A percentile compares a stretch with the other conserved stretches of the same genome.
Evolutionary conservation across 208 protist species (phyloP).

Genomic region (Kentomonas sorsogonicus): DNA sequence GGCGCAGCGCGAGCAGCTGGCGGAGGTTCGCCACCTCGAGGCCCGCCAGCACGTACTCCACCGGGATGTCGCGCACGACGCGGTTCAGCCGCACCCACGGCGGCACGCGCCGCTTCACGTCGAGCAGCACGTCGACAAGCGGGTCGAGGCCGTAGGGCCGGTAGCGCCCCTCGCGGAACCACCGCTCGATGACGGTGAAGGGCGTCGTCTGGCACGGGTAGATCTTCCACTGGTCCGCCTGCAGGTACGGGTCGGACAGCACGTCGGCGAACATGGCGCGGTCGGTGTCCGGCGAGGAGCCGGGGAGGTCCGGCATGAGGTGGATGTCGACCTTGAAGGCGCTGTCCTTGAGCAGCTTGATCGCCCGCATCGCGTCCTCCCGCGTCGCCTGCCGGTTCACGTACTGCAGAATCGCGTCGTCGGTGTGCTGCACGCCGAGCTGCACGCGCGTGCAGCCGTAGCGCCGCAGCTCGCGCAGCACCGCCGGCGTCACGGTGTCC

Average conservation of each 20-base stretch:
- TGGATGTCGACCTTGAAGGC: conserved; percentile 99
- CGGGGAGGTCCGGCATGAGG: conserved; percentile 99
- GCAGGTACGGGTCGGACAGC: conserved; percentile 92
- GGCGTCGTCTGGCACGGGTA: conserved; percentile 99
- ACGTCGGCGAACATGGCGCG: conserved; percentile 93
- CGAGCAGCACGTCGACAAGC: conserved; percentile 93
- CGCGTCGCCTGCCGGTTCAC: conserved; percentile 95
- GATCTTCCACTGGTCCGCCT: conserved; percentile 98
- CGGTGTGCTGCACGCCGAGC: conserved; percentile 98
- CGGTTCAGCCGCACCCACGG: conserved; percentile 99
- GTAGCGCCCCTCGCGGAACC: conserved; percentile 95
- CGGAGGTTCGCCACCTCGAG: conserved; percentile 97
- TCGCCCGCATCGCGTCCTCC: conserved; percentile 88
- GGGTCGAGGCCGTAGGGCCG: conserved; percentile 86
- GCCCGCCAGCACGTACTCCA: conserved; percentile 96
- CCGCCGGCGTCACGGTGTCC: conserved; percentile 94
- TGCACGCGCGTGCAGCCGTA: conserved; percentile 97
- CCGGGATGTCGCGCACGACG: conserved; percentile 97
- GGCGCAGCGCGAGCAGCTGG: conserved; percentile 90
- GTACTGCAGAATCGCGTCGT: conserved; percentile 92
- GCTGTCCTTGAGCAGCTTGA: conserved; percentile 94
- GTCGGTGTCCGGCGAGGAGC: conserved; percentile 92
- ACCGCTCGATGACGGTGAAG: conserved; percentile 96
- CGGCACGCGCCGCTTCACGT: conserved; percentile 92
- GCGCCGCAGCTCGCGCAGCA: conserved; percentile 85